Evolutionary conservation across 2,329 filamentous ascomycete genomes (phyloP).

Genomic region (Verticillium nonalfalfae): DNA sequence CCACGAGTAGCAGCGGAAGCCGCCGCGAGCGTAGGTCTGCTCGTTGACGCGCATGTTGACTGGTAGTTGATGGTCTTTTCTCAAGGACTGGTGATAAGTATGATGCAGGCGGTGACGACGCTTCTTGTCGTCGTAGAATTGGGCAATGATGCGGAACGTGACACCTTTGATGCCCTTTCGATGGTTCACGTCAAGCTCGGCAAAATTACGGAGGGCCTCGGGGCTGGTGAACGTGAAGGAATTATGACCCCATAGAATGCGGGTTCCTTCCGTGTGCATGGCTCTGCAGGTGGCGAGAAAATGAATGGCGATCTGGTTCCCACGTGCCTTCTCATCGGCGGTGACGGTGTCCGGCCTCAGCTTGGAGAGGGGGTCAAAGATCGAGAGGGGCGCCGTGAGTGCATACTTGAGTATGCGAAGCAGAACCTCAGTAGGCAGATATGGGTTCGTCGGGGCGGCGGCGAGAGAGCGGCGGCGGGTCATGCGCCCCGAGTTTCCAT

Average conservation of each 20-base stretch:
- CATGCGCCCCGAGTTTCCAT: not conserved
- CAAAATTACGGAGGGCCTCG: conserved; percentile 40
- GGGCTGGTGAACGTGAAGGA: conserved; percentile 48
- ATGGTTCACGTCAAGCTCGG: conserved; percentile 33
- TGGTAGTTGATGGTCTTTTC: conserved; percentile 31
- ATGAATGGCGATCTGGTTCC: conserved; percentile 44
- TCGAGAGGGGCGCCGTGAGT: conserved; percentile 39
- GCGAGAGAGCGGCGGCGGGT: conserved; percentile 17
- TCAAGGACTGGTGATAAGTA: conserved; percentile 33
- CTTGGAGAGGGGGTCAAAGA: conserved; percentile 47
- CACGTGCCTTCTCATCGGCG: conserved; percentile 31
- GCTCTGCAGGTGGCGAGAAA: conserved; percentile 45
- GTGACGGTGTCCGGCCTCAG: conserved; percentile 36
- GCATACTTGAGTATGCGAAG: conserved; percentile 45
- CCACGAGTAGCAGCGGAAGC: conserved; percentile 50
- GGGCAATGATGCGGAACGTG: conserved; percentile 46
- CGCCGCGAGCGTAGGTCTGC: conserved; percentile 38
- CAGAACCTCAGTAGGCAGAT: conserved; percentile 46
- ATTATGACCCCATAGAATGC: conserved; percentile 45
- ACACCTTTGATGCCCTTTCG: conserved; percentile 37
- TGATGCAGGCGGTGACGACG: conserved; percentile 25
- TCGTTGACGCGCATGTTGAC: conserved; percentile 37
- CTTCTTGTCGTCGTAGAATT: conserved; percentile 43
- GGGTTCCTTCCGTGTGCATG: conserved; percentile 41
- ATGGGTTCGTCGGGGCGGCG: conserved; percentile 21